Conservation (phyloP, 2,329 filamentous ascomycete species). For the Arthrobotrys entomopaga region DNA sequence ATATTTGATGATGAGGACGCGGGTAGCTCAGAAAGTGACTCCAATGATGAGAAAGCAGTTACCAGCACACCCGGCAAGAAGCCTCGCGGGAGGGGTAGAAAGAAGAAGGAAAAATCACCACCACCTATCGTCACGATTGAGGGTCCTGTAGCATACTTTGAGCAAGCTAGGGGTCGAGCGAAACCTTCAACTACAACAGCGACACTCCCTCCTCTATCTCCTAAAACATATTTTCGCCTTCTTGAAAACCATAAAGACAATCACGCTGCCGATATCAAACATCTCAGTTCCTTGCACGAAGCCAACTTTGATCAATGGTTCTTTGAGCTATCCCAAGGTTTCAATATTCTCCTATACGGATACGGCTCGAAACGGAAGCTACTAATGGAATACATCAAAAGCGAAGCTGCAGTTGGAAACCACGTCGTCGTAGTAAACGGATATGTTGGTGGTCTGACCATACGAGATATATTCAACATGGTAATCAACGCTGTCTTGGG, state of each 20-base stretch:
- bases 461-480: constrained; percentile 76
- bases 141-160: constrained; percentile 91
- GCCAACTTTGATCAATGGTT: constrained; percentile 90
- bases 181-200: constrained; percentile 85
- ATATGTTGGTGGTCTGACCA: constrained; percentile 74
- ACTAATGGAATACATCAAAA: constrained; percentile 71
- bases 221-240: constrained; percentile 87
- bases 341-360: constrained; percentile 90
- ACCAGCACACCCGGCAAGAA: constrained; percentile 64
- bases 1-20: constrained; percentile 70
- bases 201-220: constrained; percentile 79
- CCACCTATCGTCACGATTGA: constrained; percentile 82
- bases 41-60: constrained; percentile 57
- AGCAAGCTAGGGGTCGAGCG: constrained; percentile 74
- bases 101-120: constrained; percentile 63
- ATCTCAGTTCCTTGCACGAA: constrained; percentile 78
- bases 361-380: constrained; percentile 88
- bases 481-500: constrained; percentile 72
- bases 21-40: constrained; percentile 59
- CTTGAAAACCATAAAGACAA: constrained; percentile 73
- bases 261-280: constrained; percentile 75
- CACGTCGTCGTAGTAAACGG: constrained; percentile 83
- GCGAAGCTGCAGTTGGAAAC: constrained; percentile 73
- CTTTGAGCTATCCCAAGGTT: constrained; percentile 87
- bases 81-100: constrained; percentile 64